phyloP scores from a whole-genome alignment of 805 yeast genomes.

The Sugiyamaella lignohabitans region DNA sequence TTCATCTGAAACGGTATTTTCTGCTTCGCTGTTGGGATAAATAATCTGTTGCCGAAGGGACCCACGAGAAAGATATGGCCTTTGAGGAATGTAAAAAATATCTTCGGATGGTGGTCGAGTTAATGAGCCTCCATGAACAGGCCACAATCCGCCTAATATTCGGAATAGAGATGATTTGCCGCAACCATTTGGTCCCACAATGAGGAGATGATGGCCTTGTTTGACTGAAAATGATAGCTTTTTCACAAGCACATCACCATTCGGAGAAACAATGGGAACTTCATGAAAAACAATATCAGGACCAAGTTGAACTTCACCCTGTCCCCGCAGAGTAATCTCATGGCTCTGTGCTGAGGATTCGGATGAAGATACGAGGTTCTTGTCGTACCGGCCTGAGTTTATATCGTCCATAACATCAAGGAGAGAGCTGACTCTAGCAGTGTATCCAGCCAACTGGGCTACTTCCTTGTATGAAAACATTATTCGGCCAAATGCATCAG shows the following conservation, averaged over 20 bases:
- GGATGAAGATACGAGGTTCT: conserved; percentile 23
- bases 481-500: conserved; percentile 81
- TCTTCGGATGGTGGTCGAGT: conserved; percentile 59
- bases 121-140: conserved; percentile 51
- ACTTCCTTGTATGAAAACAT: conserved; percentile 79
- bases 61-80: conserved; percentile 79
- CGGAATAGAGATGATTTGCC: conserved; percentile 92
- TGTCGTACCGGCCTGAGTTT: conserved; percentile 32
- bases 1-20: conserved; percentile 32
- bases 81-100: conserved; percentile 85
- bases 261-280: conserved; percentile 82
- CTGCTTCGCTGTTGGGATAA: conserved; percentile 70
- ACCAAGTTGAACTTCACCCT: conserved; percentile 38
- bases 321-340: conserved; percentile 16
- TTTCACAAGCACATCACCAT: conserved; percentile 63
- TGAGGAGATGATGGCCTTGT: conserved; percentile 77
- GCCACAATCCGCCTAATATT: conserved; percentile 91
- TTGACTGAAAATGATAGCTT: conserved; percentile 64
- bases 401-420: conserved; percentile 55
- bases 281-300: conserved; percentile 59
- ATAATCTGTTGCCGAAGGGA: conserved; percentile 81
- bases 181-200: conserved; percentile 94
- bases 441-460: conserved; percentile 77
- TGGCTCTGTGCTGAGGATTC: conserved; percentile 15
- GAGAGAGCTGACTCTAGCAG: conserved; percentile 65